Conservation (phyloP, 2,329 filamentous ascomycete species). For the Colletotrichum coccodes region DNA sequence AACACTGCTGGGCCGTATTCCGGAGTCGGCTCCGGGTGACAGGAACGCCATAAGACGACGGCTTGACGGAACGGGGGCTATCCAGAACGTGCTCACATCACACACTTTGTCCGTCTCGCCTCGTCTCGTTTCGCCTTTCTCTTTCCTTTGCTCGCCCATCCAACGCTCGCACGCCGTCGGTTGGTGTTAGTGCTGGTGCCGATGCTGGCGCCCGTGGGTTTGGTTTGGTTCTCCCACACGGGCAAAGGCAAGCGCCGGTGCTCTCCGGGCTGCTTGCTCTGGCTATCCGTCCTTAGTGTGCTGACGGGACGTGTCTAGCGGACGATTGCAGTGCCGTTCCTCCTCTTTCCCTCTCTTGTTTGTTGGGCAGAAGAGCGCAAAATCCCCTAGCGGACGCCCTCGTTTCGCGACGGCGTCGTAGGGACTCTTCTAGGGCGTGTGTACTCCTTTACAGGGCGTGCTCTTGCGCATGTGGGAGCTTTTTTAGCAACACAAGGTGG, state of each 20-base stretch:
- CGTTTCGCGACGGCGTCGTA: conserved; percentile 15
- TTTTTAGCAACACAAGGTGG: not conserved
- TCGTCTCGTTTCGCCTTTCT: not conserved
- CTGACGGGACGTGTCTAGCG: conserved; percentile 17
- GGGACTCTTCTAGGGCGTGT: not conserved
- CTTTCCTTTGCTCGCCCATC: not conserved
- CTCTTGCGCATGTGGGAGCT: not conserved
- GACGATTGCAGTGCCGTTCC: conserved; percentile 2
- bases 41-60: not conserved
- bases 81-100: not conserved
- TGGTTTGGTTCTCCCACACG: not conserved
- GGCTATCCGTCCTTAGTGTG: not conserved
- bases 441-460: not conserved
- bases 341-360: not conserved
- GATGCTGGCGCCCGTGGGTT: not conserved
- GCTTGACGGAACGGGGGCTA: not conserved
- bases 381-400: conserved; percentile 2
- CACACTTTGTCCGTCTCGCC: not conserved
- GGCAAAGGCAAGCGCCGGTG: not conserved
- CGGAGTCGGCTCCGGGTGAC: conserved; percentile 22
- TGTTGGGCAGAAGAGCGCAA: conserved; percentile 4
- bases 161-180: conserved; percentile 27
- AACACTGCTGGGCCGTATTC: not conserved
- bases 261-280: not conserved
- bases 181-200: not conserved